A percentile compares a stretch with the other conserved stretches of the same genome.
These are phyloP conservation scores for Nidularia pulvinata DNA, from an alignment of 768 basidiomycete species.

Conservation along the genomic window DNA sequence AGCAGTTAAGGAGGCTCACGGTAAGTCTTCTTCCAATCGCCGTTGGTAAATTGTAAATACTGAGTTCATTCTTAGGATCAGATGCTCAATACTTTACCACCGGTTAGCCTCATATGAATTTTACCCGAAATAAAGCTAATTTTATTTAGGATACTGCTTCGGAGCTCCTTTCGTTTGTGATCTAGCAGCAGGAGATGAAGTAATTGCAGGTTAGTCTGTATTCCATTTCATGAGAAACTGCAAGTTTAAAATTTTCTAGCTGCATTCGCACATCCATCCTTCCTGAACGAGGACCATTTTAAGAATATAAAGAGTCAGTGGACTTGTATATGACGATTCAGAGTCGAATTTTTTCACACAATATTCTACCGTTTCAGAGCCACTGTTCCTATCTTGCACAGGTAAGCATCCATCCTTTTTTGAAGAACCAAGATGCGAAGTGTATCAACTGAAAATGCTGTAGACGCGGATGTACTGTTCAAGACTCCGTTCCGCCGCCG, in stretches of 20 bases:
- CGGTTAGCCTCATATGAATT: not conserved
- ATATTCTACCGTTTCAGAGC: slow-evolving; percentile 31
- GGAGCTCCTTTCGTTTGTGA: slow-evolving; percentile 53
- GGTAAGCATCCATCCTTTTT: slow-evolving; percentile 25
- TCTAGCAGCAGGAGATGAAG: slow-evolving; percentile 38
- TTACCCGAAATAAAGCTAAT: not conserved
- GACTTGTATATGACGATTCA: not conserved
- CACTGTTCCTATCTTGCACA: slow-evolving; percentile 54
- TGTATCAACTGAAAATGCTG: not conserved
- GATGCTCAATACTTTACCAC: too few species aligned
- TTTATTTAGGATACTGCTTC: slow-evolving; percentile 51
- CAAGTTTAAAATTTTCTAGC: slow-evolving; percentile 22
- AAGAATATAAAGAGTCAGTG: slow-evolving; percentile 42
- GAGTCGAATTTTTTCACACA: not conserved
- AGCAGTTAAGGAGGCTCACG: slow-evolving; percentile 38
- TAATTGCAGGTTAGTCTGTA: slow-evolving; percentile 40
- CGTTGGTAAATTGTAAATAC: not conserved
- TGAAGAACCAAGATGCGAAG: not conserved
- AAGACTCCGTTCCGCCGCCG: slow-evolving; percentile 47
- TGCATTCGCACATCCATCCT: slow-evolving; percentile 58
- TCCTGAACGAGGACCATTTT: slow-evolving; percentile 46
- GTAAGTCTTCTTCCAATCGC: slow-evolving; percentile 14
- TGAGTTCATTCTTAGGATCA: too few species aligned
- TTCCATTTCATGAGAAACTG: not conserved
- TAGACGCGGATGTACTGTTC: slow-evolving; percentile 23